These are phyloP conservation scores for Daldinia loculata DNA, from an alignment of 495 filamentous ascomycete genomes.

Conservation along the genomic window DNA sequence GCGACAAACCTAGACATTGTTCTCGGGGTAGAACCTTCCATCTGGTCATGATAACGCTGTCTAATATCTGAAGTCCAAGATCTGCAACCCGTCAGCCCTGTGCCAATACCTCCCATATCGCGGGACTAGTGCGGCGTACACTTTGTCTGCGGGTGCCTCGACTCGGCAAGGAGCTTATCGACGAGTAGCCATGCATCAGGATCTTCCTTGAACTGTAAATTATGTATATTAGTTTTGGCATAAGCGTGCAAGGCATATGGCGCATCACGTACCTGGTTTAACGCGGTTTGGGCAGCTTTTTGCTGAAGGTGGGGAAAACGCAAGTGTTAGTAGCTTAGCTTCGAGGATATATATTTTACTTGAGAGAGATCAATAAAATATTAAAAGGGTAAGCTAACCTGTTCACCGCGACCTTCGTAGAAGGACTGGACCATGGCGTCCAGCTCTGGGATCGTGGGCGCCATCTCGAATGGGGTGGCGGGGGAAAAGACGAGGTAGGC, in stretches of 20 bases:
- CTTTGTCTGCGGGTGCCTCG: constrained; percentile 94
- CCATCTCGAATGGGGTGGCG: constrained; percentile 52
- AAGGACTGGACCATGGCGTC: constrained; percentile 95
- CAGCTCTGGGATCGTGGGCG: constrained; percentile 83
- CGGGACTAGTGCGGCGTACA: constrained; percentile 63
- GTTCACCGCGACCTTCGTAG: constrained; percentile 92
- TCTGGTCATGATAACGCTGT: constrained; percentile 97
- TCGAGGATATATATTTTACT: constrained; percentile 6
- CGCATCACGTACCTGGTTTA: constrained; percentile 83
- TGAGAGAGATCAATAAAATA: neutral
- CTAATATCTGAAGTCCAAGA: constrained; percentile 92
- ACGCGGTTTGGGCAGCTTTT: constrained; percentile 92
- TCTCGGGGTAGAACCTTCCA: constrained; percentile 97
- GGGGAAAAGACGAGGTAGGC: constrained; percentile 39
- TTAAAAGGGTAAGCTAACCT: constrained; percentile 65
- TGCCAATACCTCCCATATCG: constrained; percentile 7
- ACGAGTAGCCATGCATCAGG: constrained; percentile 97
- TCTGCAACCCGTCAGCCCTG: constrained; percentile 68
- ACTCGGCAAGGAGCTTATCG: constrained; percentile 90
- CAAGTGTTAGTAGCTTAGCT: constrained; percentile 42
- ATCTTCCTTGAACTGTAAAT: constrained; percentile 91
- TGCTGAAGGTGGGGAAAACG: constrained; percentile 67
- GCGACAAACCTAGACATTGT: constrained; percentile 82
- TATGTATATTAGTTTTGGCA: constrained; percentile 43
- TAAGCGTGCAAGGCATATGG: constrained; percentile 12